Base-by-base conservation (phyloP, 768 basidiomycete species). In the Tylopilus cervinicoccineus region DNA sequence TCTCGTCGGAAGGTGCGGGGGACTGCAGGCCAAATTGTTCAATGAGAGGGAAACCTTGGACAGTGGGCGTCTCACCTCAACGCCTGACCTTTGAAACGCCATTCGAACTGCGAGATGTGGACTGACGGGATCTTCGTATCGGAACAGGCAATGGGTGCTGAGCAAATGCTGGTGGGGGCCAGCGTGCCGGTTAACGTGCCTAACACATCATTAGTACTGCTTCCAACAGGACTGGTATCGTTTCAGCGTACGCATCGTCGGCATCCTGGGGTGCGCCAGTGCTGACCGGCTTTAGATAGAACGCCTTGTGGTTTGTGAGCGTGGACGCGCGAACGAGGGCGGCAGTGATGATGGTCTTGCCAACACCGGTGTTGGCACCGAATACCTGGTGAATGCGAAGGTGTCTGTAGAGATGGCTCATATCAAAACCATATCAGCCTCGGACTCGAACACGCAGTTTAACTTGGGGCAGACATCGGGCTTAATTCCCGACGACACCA, bases 361-460 rank as follows among this genome's bases (percentile, higher is more conserved):
- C 95, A 42, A 97, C 93, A 67, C 93, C 84, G 2, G 95, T 98
- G 68, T 95, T 96, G 1, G 94, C 93, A 27, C 95, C 95, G 61
- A 96, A 95, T 50, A 97, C 73, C 64, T 95, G 91, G 66, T 93
- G 89, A 26, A 93, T 72, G 16, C 91, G 81, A 28, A 97, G 77
- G 62, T 93, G 78, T 59, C 80, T 84, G 74, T 88, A 94, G 38
- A 98, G 83, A 19, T 85, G 76, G 41, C 88, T 81, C 91, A 93
- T 93, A 19, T 54, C 55, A 50, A 49, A n/a, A 50, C 31, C 37
- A 32, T 8, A 20, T 6, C 17, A 19, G 19, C 40, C 19, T 17
- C 39, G 39, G 27, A 41, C 10, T 17, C 5, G 24, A 28, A 19
- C 33, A 34, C 10, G 17, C 19, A 36, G 20, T 19, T 36, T 36